phyloP scores from a whole-genome alignment of 495 filamentous ascomycete species.

The Podospora pseudocomata region DNA sequence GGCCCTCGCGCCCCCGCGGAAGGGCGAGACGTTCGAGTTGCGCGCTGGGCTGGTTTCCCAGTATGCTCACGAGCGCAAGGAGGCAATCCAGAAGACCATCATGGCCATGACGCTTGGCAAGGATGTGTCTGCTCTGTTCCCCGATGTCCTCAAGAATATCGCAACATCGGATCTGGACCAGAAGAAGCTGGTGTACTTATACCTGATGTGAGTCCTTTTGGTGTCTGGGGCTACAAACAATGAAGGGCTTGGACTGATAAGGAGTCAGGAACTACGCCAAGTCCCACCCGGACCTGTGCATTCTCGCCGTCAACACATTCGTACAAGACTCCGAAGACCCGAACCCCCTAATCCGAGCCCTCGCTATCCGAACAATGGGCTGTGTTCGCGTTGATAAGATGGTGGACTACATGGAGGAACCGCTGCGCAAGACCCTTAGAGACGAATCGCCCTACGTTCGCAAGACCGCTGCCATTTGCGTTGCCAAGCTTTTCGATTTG shows the following conservation, averaged over 20 bases:
- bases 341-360: slow-evolving; percentile 89
- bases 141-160: slow-evolving; percentile 98
- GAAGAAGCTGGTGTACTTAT: slow-evolving; percentile 99
- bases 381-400: slow-evolving; percentile 99
- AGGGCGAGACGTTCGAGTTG: slow-evolving; percentile 98
- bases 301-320: slow-evolving; percentile 98
- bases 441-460: slow-evolving; percentile 98
- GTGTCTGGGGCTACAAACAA: background rate
- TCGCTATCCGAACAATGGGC: slow-evolving; percentile 98
- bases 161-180: slow-evolving; percentile 92
- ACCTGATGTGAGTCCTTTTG: slow-evolving; percentile 74
- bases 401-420: slow-evolving; percentile 99
- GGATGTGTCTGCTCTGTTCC: slow-evolving; percentile 95
- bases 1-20: slow-evolving; percentile 84
- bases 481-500: slow-evolving; percentile 95
- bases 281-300: slow-evolving; percentile 97
- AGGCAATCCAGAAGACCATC: slow-evolving; percentile 98
- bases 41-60: slow-evolving; percentile 96
- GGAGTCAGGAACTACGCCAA: slow-evolving; percentile 92
- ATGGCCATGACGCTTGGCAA: slow-evolving; percentile 99
- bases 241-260: slow-evolving; percentile 21
- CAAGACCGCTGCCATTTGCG: slow-evolving; percentile 96
- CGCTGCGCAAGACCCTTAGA: slow-evolving; percentile 88
- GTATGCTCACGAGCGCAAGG: slow-evolving; percentile 98
- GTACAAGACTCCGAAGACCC: slow-evolving; percentile 99